Base-by-base conservation (phyloP, 805 yeast species). In the Yarrowia bubula region DNA sequence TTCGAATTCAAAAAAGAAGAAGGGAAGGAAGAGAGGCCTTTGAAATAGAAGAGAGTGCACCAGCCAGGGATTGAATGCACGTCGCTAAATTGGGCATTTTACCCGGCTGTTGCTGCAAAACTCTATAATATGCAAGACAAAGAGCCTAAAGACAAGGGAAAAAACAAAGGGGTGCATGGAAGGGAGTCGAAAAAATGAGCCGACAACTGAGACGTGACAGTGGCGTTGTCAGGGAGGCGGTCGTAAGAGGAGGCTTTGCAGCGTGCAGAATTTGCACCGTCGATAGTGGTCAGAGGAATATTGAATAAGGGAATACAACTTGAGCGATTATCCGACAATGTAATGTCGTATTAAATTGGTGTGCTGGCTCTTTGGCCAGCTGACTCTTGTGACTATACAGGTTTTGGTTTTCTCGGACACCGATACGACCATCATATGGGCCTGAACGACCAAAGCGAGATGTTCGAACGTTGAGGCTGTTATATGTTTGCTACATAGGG, bases 1-100 rank as follows among this genome's bases (percentile, higher is more conserved):
- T 55, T 55, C 61, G 61, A 39, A 39, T 55, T 55, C 61, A 55
- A 41, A 55, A 31, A 39, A 9, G n/a, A 17, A 41, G 37, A 55
- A 31, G 41, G 60, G 61, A 55, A 55, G 61, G 61, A 41, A 55
- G 61, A 55, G 47, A 41, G 46, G 47, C 47, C 61, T 55, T 39
- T 55, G 61, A 55, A 55, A 55, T 55, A 55, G 28, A 55, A 41
- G 60, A 41, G 42, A 55, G 46, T 41, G 61, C 61, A 55, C 47
- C 47, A 55, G 61, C 47, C 38, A 55, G 61, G 61, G 61, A 55
- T 55, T 55, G 61, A 55, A 55, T 55, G 61, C 61, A 55, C 61
- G 61, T 55, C 47, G 61, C 61, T 41, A 39, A 55, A 55, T 39
- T 39, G 47, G 61, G 61, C 37, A 31, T 38, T 55, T 55, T 39